Conservation (phyloP, 345 rosid species). For the Sapria himalayana region DNA sequence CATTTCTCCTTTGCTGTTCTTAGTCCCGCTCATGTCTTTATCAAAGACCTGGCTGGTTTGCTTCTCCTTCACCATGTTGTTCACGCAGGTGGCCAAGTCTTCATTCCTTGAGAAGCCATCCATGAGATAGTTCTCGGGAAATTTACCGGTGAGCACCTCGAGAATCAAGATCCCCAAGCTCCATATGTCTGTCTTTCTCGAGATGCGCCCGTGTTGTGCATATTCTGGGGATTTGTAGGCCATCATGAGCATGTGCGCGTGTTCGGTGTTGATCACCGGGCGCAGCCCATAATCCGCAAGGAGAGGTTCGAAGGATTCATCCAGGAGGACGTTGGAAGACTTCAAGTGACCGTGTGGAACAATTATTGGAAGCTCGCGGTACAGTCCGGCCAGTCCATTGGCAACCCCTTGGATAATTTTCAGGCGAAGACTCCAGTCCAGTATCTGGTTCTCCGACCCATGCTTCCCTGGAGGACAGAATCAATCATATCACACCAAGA, state of each 20-base stretch:
- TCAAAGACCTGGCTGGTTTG: constrained; percentile 38
- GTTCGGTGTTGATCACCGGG: constrained; percentile 44
- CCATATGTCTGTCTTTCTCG: constrained; percentile 48
- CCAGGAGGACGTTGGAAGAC: constrained; percentile 55
- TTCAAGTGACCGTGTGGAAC: constrained; percentile 65
- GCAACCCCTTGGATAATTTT: constrained; percentile 49
- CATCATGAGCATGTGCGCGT: constrained; percentile 33
- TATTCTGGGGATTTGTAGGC: constrained; percentile 64
- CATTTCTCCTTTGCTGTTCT: constrained; percentile 34
- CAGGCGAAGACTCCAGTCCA: constrained; percentile 41
- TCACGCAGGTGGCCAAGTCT: constrained; percentile 42
- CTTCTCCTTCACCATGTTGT: constrained; percentile 38
- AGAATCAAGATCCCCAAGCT: constrained; percentile 43
- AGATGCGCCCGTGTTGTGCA: constrained; percentile 16
- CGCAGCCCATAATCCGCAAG: constrained; percentile 38
- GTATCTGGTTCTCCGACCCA: constrained; percentile 19
- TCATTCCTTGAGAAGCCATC: constrained; percentile 18
- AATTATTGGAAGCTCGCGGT: constrained; percentile 28
- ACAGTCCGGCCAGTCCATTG: constrained; percentile 38
- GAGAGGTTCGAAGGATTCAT: constrained; percentile 25
- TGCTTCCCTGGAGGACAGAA: constrained; percentile 28
- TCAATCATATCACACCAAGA: background rate
- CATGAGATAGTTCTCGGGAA: constrained; percentile 42
- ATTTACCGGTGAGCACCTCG: constrained; percentile 40
- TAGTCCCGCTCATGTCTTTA: constrained; percentile 32